Evolutionary conservation across 495 filamentous ascomycete species (phyloP).

Genomic region (Aspergillus ostianus): DNA sequence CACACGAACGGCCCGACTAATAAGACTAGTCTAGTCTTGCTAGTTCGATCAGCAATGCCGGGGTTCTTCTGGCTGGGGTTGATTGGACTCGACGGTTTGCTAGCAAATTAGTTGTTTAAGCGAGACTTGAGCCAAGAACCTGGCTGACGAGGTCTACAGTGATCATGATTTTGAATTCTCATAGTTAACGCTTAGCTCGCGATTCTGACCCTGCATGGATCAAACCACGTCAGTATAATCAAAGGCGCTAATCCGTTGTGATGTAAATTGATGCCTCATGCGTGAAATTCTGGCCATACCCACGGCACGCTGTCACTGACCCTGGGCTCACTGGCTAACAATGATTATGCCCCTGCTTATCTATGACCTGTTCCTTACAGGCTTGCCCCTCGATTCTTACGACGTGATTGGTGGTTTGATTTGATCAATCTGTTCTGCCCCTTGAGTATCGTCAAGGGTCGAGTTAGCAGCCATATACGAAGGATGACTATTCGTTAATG

Average conservation of each 20-base stretch:
- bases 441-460: not conserved
- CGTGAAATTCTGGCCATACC: not conserved
- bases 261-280: not conserved
- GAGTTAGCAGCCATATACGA: not conserved
- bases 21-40: conserved; percentile 15
- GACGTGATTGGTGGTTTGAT: not conserved
- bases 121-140: not conserved
- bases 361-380: conserved; percentile 10
- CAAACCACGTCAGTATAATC: not conserved
- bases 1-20: conserved; percentile 17
- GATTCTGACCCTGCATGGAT: conserved; percentile 1
- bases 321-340: not conserved
- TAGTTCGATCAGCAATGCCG: conserved; percentile 13
- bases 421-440: not conserved
- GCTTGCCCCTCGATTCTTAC: not conserved
- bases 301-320: not conserved
- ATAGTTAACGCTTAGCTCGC: not conserved
- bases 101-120: conserved; percentile 1
- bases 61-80: not conserved
- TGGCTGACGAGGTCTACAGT: conserved; percentile 7
- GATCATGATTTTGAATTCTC: not conserved
- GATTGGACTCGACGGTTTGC: not conserved
- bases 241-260: not conserved
- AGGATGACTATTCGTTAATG: not conserved
- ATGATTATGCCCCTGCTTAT: not conserved